A percentile compares a stretch with the other conserved stretches of the same genome.
Evolutionary conservation across 1,284 basidiomycete genomes (phyloP).

Genomic region (Cerioporus squamosus): DNA sequence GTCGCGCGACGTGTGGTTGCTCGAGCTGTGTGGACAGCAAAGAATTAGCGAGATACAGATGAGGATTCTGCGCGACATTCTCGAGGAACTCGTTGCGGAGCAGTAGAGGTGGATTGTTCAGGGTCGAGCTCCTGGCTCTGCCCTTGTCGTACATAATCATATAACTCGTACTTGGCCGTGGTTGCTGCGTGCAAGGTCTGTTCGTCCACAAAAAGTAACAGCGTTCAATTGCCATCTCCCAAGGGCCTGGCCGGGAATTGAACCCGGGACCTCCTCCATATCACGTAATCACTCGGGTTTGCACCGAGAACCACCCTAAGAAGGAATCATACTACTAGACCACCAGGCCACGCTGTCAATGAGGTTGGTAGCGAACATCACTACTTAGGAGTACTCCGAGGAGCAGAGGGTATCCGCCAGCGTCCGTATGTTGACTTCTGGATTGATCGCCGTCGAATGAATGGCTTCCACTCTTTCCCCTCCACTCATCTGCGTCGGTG

Average conservation of each 20-base stretch:
- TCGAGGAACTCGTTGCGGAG: neutral
- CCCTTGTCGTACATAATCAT: too few relatives aligned
- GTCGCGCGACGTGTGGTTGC: constrained; percentile 1
- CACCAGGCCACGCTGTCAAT: constrained; percentile 16
- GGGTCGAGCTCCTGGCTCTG: too few relatives aligned
- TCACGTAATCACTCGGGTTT: neutral
- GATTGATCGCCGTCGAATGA: neutral
- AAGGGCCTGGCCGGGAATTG: constrained; percentile 83
- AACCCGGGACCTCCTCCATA: constrained; percentile 85
- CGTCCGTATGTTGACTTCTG: too few relatives aligned
- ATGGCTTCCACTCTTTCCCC: neutral
- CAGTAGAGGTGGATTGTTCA: too few relatives aligned
- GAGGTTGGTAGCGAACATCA: neutral
- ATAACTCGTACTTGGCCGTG: too few relatives aligned
- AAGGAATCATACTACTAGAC: constrained; percentile 30
- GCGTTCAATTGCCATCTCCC: too few relatives aligned
- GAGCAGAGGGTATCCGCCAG: too few relatives aligned
- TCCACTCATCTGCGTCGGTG: too few relatives aligned
- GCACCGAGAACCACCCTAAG: constrained; percentile 10
- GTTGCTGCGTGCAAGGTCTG: too few relatives aligned
- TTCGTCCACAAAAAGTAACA: too few relatives aligned
- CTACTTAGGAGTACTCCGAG: neutral
- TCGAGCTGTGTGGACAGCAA: neutral
- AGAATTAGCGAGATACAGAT: constrained; percentile 4
- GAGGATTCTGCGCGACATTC: neutral